phyloP scores from a whole-genome alignment of 1,284 basidiomycete species.

The Gymnopus androsaceus region DNA sequence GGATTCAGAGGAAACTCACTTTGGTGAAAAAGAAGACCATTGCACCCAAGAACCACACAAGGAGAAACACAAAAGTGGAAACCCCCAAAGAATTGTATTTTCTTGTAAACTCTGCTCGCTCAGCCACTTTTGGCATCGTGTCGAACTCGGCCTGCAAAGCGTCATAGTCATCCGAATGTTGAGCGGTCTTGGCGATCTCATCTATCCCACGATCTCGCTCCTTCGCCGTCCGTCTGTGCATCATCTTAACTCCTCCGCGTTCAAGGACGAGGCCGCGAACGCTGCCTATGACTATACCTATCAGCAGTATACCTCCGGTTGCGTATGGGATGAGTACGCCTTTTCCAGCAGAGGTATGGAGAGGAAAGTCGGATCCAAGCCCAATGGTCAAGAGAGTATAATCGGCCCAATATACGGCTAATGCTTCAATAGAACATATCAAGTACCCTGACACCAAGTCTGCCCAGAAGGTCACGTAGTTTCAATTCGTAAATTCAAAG shows the following conservation, averaged over 20 bases:
- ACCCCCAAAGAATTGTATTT: constrained; percentile 31
- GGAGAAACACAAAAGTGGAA: constrained; percentile 32
- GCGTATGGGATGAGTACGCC: constrained; percentile 39
- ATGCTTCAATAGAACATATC: no score
- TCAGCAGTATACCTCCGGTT: constrained; percentile 35
- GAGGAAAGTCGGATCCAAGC: constrained; percentile 39
- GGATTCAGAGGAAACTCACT: constrained; percentile 20
- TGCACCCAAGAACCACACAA: constrained; percentile 40
- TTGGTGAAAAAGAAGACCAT: constrained; percentile 38
- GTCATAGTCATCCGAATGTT: neutral
- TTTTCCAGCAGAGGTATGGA: constrained; percentile 25
- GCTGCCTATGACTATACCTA: constrained; percentile 39
- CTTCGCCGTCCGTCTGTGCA: constrained; percentile 31
- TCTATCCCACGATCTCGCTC: constrained; percentile 29
- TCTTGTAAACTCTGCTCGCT: constrained; percentile 25
- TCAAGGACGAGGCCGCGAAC: constrained; percentile 40
- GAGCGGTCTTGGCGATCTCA: constrained; percentile 6
- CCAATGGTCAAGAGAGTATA: constrained; percentile 44
- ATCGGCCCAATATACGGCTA: constrained; percentile 42
- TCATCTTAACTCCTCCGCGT: constrained; percentile 34
- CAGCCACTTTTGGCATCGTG: constrained; percentile 36
- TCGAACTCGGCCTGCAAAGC: constrained; percentile 34
- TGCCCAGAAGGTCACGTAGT: no score
- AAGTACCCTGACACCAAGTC: no score
- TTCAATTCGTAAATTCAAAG: no score